phyloP scores from a whole-genome alignment of 31 red algal genomes.

The Asparagopsis taxiformis region DNA sequence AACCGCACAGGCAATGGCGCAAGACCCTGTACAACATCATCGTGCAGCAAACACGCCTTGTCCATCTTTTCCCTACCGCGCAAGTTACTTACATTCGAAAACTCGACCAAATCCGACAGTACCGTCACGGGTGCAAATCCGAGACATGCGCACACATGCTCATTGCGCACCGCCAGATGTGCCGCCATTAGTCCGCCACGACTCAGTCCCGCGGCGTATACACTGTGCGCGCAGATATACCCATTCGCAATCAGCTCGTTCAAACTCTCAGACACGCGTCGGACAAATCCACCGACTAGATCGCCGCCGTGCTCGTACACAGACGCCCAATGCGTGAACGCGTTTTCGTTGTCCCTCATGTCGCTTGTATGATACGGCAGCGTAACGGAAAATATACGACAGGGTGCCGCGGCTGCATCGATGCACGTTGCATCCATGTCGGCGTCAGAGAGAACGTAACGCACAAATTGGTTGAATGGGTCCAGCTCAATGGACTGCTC shows the following conservation, averaged over 20 bases:
- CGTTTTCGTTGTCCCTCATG: slow-evolving; percentile 37
- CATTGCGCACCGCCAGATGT: slow-evolving; percentile 15
- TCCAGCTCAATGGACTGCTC: slow-evolving; percentile 45
- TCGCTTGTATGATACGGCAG: slow-evolving; percentile 50
- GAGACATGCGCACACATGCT: slow-evolving; percentile 20
- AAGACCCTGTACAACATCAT: slow-evolving; percentile 27
- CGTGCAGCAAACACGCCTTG: slow-evolving; percentile 21
- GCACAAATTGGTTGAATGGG: slow-evolving; percentile 56
- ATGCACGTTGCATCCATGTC: not conserved
- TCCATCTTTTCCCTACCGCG: slow-evolving; percentile 13
- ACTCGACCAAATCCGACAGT: slow-evolving; percentile 44
- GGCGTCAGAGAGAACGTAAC: not conserved
- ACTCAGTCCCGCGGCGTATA: slow-evolving; percentile 52
- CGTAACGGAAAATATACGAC: slow-evolving; percentile 55
- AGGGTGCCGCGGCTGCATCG: not conserved
- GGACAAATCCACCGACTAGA: slow-evolving; percentile 43
- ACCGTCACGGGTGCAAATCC: slow-evolving; percentile 65
- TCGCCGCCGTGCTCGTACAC: slow-evolving; percentile 44
- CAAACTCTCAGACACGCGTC: slow-evolving; percentile 16
- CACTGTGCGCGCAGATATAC: not conserved
- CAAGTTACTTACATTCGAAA: slow-evolving; percentile 8
- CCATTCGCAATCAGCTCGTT: slow-evolving; percentile 23
- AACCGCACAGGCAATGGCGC: slow-evolving; percentile 30
- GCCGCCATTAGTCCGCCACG: slow-evolving; percentile 65
- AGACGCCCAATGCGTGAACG: slow-evolving; percentile 46